These are phyloP conservation scores for Coemansia brasiliensis DNA, from an alignment of 192 early-diverging fungal species.

Conservation along the genomic window DNA sequence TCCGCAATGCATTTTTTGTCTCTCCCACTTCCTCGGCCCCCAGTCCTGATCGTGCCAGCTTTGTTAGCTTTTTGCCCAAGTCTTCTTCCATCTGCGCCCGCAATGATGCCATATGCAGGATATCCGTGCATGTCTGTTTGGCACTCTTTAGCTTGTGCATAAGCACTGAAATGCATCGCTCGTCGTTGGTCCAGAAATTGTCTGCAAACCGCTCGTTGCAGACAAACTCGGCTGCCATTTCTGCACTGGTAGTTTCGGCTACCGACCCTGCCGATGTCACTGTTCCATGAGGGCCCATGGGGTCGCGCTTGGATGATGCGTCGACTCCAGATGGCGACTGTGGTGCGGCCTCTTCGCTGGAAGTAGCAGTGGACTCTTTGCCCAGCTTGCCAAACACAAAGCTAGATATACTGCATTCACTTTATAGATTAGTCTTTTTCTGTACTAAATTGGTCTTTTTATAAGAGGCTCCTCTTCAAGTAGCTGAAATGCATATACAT, in stretches of 20 bases:
- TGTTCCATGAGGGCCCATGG: slow-evolving; percentile 3
- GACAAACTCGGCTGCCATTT: slow-evolving; percentile 38
- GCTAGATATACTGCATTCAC: slow-evolving; percentile 14
- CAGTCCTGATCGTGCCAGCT: slow-evolving; percentile 59
- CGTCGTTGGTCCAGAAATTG: slow-evolving; percentile 58
- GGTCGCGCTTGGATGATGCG: neutral
- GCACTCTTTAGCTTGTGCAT: slow-evolving; percentile 67
- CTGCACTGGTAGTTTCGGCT: slow-evolving; percentile 19
- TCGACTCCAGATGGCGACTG: neutral
- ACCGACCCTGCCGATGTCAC: slow-evolving; percentile 17
- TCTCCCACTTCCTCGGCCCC: slow-evolving; percentile 72
- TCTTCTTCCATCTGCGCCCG: slow-evolving; percentile 70
- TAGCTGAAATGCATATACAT: neutral
- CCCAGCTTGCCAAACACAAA: slow-evolving; percentile 35
- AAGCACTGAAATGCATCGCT: slow-evolving; percentile 67
- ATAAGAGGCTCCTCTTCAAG: neutral
- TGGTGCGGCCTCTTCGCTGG: neutral
- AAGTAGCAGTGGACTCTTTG: slow-evolving; percentile 6
- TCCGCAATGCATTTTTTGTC: slow-evolving; percentile 58
- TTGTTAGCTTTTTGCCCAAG: slow-evolving; percentile 65
- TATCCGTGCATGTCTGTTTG: slow-evolving; percentile 69
- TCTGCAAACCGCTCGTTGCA: slow-evolving; percentile 35
- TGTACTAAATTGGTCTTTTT: neutral
- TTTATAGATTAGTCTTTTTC: neutral
- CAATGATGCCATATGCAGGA: slow-evolving; percentile 60